Percentiles rank a stretch among this genome's conserved stretches.
These are phyloP conservation scores for Cryptococcus sp. DNA, from an alignment of 1,284 basidiomycete genomes.

Conservation along the genomic window DNA sequence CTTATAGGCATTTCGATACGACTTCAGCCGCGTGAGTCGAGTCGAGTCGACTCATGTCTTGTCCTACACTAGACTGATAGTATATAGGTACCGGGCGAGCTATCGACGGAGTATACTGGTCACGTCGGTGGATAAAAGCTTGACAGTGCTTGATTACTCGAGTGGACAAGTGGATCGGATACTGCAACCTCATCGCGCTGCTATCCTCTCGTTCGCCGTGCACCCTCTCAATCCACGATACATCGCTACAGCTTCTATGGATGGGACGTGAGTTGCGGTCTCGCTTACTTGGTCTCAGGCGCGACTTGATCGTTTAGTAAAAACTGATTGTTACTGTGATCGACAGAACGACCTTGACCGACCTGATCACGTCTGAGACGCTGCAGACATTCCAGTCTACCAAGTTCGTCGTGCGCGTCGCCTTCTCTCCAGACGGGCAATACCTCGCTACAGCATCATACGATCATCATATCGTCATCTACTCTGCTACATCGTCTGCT, in stretches of 20 bases:
- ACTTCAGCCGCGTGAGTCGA: slow-evolving; percentile 37
- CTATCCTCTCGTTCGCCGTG: slow-evolving; percentile 45
- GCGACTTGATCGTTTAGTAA: not conserved
- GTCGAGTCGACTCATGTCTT: not conserved
- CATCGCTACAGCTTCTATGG: slow-evolving; percentile 50
- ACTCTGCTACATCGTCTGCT: slow-evolving; percentile 24
- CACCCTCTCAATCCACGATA: slow-evolving; percentile 49
- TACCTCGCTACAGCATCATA: slow-evolving; percentile 51
- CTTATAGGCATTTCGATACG: slow-evolving; percentile 45
- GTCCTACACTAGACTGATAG: not conserved
- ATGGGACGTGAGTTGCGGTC: slow-evolving; percentile 43
- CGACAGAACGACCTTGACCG: slow-evolving; percentile 38
- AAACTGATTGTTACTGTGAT: not conserved
- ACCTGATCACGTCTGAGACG: slow-evolving; percentile 40
- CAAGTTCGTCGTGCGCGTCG: slow-evolving; percentile 51
- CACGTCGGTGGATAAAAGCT: slow-evolving; percentile 78
- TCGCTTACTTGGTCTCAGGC: too few relatives aligned
- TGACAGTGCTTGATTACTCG: slow-evolving; percentile 70
- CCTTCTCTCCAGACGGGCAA: slow-evolving; percentile 42
- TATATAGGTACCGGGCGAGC: slow-evolving; percentile 28
- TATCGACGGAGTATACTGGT: slow-evolving; percentile 61
- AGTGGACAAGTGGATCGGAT: slow-evolving; percentile 60
- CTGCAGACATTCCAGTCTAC: slow-evolving; percentile 45
- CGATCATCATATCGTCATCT: slow-evolving; percentile 48
- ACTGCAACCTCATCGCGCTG: slow-evolving; percentile 47